Conservation (phyloP, 805 yeast species). For the Starmerella bacillaris region DNA sequence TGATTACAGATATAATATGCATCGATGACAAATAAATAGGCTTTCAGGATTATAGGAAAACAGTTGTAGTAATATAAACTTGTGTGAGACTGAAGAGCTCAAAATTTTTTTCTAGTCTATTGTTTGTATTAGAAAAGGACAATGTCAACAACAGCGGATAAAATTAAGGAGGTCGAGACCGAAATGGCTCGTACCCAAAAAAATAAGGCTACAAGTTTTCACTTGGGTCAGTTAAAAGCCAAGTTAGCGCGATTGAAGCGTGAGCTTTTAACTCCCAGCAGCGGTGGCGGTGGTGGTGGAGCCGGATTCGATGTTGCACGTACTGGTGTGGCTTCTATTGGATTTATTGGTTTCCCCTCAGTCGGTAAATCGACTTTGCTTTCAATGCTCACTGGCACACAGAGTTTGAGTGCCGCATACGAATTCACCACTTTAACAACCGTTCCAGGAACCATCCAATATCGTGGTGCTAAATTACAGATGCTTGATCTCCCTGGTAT, state of each 20-base stretch:
- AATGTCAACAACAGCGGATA: conserved; percentile 53
- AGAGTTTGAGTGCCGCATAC: conserved; percentile 91
- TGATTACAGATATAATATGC: too few species aligned
- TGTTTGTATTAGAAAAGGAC: too few species aligned
- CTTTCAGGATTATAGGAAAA: too few species aligned
- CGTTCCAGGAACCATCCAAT: conserved; percentile 90
- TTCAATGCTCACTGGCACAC: conserved; percentile 82
- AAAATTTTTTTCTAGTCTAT: too few species aligned
- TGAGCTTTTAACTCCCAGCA: conserved; percentile 58
- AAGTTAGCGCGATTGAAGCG: conserved; percentile 87
- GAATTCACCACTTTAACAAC: conserved; percentile 96
- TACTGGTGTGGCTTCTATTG: conserved; percentile 94
- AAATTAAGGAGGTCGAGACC: conserved; percentile 62
- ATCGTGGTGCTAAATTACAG: conserved; percentile 94
- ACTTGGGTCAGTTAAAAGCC: conserved; percentile 92
- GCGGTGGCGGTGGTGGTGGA: conserved; percentile 82
- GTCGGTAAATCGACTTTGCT: conserved; percentile 66
- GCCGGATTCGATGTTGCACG: conserved; percentile 96
- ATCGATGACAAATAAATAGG: too few species aligned
- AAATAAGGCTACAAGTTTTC: conserved; percentile 94
- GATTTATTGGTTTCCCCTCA: conserved; percentile 96
- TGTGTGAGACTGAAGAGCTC: too few species aligned
- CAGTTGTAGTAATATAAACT: too few species aligned
- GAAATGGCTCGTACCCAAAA: conserved; percentile 98
- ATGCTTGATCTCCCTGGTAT: conserved; percentile 97